phyloP scores from a whole-genome alignment of 495 filamentous ascomycete genomes.

The Neurospora tetrasperma region DNA sequence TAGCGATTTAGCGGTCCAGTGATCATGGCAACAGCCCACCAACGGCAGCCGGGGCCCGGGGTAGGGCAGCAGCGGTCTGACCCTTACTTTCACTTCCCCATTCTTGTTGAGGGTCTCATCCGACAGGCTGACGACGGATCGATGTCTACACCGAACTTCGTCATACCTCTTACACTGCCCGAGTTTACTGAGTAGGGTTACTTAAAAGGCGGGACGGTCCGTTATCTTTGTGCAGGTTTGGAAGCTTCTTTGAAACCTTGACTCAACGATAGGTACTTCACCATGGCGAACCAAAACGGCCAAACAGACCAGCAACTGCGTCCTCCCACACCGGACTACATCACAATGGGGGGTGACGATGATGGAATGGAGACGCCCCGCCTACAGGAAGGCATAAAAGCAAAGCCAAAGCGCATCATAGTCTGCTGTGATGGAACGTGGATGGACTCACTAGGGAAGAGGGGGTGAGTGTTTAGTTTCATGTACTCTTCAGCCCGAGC shows the following conservation, averaged over 20 bases:
- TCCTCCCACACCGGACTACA: not conserved
- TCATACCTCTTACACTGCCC: not conserved
- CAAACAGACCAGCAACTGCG: not conserved
- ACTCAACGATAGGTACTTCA: not conserved
- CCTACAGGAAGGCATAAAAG: not conserved
- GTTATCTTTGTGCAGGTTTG: not conserved
- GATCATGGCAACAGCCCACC: too few species aligned
- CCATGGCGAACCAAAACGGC: not conserved
- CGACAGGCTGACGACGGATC: not conserved
- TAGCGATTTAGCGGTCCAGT: too few species aligned
- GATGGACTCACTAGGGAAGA: conserved; percentile 26
- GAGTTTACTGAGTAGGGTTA: not conserved
- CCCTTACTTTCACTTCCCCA: too few species aligned
- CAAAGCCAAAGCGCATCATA: conserved; percentile 19
- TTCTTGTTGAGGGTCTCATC: too few species aligned
- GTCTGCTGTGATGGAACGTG: conserved; percentile 28
- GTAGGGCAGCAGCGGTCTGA: too few species aligned
- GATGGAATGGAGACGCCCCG: not conserved
- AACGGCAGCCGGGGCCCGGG: too few species aligned
- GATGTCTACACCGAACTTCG: not conserved
- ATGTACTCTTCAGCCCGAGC: not conserved
- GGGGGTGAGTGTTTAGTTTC: conserved; percentile 5
- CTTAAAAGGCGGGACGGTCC: not conserved
- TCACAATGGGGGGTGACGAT: not conserved
- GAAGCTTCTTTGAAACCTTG: not conserved